Evolutionary conservation across 805 yeast genomes (phyloP), one percentile per base, ranked within the genome.

Genomic region (Wickerhamiella galacta): DNA sequence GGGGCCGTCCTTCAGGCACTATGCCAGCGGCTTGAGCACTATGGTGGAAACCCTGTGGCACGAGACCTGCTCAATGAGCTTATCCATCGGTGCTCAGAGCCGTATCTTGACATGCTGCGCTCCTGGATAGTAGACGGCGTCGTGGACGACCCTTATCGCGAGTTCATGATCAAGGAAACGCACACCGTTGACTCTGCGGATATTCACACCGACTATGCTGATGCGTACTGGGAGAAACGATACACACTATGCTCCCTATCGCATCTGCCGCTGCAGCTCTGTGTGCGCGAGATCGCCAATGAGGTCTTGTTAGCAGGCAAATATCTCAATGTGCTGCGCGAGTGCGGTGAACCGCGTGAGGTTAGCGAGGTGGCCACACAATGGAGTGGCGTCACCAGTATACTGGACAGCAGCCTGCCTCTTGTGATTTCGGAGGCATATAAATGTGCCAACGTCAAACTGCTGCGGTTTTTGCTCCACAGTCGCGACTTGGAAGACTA

Each of bases 251-350:
- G 85, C 31, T 66, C 66, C 31, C 92, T 80, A 45, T 92, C 87
- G 0, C 27, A 16, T 4, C 46, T 83, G 23, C 71, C 87, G 4
- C 63, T 66, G 34, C 82, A 75, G 40, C 70, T 87, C 38, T 54
- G 60, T 5, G 54, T 61, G 24, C 59, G 57, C 17, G 66, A 62
- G 2, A 49, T 72, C 5, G 77, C 77, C 42, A 63, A 64, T 31
- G 75, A 76, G 51, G 64, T 87, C 0, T 57, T 87, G 16, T 59
- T 72, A 32, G 80, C 95, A 0, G 99, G 99, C 2, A 85, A 82
- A 53, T 75, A 75, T 44, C 57, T 83, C 35, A 79, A 81, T 45
- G 74, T 87, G 3, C 61, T 78, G 28, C 64, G 70, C 35, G 71
- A 65, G 36, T 72, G 79, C 45, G 76, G 75, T 0, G 55, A 68